Base-by-base conservation (phyloP, 352 stramenopile genomes). In the Phytophthora vignae region DNA sequence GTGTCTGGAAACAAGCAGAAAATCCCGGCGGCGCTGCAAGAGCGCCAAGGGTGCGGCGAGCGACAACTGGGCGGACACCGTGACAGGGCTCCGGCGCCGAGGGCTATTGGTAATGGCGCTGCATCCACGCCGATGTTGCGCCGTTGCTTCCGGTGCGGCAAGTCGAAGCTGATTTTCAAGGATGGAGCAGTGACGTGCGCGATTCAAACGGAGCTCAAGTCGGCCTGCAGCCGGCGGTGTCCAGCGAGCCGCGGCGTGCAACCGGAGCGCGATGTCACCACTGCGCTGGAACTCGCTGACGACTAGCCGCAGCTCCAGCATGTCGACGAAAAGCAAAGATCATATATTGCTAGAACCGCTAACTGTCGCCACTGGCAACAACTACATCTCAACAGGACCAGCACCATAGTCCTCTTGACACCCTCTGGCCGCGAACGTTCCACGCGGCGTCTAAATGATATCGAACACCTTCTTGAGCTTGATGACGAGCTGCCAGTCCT, bases 401-500 rank as follows among this genome's bases (percentile, higher is more conserved):
- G 38, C 19, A 22, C 10, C 3, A 11, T 10, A 54, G 55, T 54
- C n/a, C 62, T 67, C 25, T 56, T 67, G 44, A 57, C 44, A 60
- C 63, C 36, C 67, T 64, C 38, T 69, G 58, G 42, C 31, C 46
- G 25, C 54, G 55, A 69, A 69, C 63, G 27, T 55, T 57, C 60
- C 49, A 19, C 46, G 46, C 67, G 48, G 64, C 42, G 42, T 86
- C 88, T 97, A 99, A 83, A 98, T 97, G 80, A 99, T 99, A 76
- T 97, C 92, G 75, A 99, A 99, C 54, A 99, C 93, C 86, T 99
- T 99, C 84, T 99, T 99, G 67, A 99, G 94, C 83, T 99, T 99
- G 61, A 99, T 97, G 55, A 99, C 97, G 42, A 99, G 89, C 71
- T 96, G 91, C 96, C 97, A 99, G 84, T 99, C 97, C 69, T 99